These are phyloP conservation scores for Cokeromyces recurvatus DNA, from an alignment of 371 early-diverging fungal species.

Conservation along the genomic window DNA sequence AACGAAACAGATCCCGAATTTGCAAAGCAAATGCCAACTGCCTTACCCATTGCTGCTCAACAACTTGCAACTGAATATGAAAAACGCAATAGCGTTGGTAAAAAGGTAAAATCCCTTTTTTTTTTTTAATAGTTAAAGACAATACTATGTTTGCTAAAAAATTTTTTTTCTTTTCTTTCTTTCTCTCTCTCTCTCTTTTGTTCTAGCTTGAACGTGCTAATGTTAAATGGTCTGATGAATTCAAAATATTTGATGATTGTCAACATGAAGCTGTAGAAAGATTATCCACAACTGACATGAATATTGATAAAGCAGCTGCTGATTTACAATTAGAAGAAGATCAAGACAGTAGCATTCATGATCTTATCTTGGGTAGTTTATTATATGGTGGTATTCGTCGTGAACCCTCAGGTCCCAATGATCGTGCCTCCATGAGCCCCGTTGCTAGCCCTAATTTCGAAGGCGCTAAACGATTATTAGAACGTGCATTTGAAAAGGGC, in stretches of 20 bases:
- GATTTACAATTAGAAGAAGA: conserved; percentile 32
- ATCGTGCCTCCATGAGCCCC: conserved; percentile 44
- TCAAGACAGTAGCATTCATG: conserved; percentile 36
- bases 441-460: conserved; percentile 55
- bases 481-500: conserved; percentile 47
- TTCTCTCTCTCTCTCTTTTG: background rate
- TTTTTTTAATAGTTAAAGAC: too few species aligned
- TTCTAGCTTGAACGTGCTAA: conserved; percentile 52
- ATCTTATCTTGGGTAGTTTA: conserved; percentile 48
- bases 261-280: conserved; percentile 54
- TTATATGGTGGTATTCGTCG: conserved; percentile 53
- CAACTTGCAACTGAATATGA: conserved; percentile 49
- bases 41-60: conserved; percentile 53
- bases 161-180: background rate
- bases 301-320: conserved; percentile 47
- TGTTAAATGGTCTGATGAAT: conserved; percentile 41
- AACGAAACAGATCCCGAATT: conserved; percentile 56
- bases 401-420: conserved; percentile 32
- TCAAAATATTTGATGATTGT: conserved; percentile 39
- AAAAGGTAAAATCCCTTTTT: conserved; percentile 44
- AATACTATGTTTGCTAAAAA: too few species aligned
- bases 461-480: conserved; percentile 48
- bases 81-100: conserved; percentile 52
- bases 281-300: conserved; percentile 47
- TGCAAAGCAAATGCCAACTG: conserved; percentile 50